These are phyloP conservation scores for Penicillium coprophilum DNA, from an alignment of 495 filamentous ascomycete species.

Conservation along the genomic window DNA sequence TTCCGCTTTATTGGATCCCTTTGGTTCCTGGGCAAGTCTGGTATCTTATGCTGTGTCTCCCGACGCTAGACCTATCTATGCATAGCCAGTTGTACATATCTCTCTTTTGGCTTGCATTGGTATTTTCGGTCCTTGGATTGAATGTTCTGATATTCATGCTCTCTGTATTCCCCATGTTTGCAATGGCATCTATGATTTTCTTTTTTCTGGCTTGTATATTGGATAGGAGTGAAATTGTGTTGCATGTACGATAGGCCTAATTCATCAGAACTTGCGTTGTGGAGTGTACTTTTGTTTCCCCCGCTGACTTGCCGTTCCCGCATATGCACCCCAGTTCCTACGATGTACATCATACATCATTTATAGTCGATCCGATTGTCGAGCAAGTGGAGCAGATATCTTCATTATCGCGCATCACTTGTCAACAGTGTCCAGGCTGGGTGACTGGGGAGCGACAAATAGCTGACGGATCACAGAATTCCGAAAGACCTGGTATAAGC, in stretches of 20 bases:
- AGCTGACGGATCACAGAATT: constrained; percentile 4
- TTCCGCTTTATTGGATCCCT: constrained; percentile 86
- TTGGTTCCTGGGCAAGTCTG: constrained; percentile 86
- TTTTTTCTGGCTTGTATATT: constrained; percentile 8
- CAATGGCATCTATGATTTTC: constrained; percentile 5
- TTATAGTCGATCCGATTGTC: not conserved
- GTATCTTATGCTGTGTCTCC: constrained; percentile 88
- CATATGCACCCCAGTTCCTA: constrained; percentile 1
- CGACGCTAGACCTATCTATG: constrained; percentile 46
- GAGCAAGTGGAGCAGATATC: not conserved
- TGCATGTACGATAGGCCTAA: constrained; percentile 7
- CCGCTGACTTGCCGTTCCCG: not conserved
- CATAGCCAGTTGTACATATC: constrained; percentile 23
- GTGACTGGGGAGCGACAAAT: not conserved
- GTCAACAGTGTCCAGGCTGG: not conserved
- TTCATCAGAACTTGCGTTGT: not conserved
- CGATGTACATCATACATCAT: not conserved
- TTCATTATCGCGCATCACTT: not conserved
- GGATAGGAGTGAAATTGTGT: constrained; percentile 2
- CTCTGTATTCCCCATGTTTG: constrained; percentile 11
- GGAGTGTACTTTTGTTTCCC: not conserved
- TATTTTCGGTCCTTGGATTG: not conserved
- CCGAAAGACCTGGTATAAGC: not conserved
- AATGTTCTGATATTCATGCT: not conserved
- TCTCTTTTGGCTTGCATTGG: constrained; percentile 1